Conservation (phyloP, 345 rosid species). For the Xanthoceras sorbifolium region DNA sequence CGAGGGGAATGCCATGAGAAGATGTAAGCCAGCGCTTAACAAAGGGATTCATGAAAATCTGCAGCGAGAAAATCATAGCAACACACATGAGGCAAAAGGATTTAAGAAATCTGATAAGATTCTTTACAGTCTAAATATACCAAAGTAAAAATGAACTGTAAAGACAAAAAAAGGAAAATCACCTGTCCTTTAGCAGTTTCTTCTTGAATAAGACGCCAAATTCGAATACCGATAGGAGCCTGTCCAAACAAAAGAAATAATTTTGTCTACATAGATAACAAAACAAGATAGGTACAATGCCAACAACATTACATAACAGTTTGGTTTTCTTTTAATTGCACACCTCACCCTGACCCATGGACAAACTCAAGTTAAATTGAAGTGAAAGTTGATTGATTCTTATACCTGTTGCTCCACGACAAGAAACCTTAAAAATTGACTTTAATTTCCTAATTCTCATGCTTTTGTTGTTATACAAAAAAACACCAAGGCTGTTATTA, state of each 20-base stretch:
- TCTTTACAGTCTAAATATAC: not conserved
- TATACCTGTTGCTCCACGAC: not conserved
- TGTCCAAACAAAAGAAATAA: slow-evolving; percentile 32
- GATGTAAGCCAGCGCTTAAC: slow-evolving; percentile 53
- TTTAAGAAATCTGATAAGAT: not conserved
- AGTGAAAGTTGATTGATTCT: not conserved
- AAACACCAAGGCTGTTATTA: too few species aligned
- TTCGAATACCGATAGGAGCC: slow-evolving; percentile 87
- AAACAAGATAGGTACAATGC: not conserved
- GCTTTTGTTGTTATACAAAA: not conserved
- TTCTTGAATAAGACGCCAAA: slow-evolving; percentile 58
- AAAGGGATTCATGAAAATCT: slow-evolving; percentile 64
- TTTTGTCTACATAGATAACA: slow-evolving; percentile 5
- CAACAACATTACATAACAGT: not conserved
- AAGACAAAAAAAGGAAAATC: slow-evolving; percentile 16
- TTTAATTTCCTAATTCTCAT: too few species aligned
- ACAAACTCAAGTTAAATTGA: too few species aligned
- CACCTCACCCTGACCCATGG: too few species aligned
- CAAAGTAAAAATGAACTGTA: not conserved
- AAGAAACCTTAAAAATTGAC: too few species aligned
- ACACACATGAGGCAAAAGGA: slow-evolving; percentile 7
- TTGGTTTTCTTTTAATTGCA: too few species aligned
- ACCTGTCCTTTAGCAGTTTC: slow-evolving; percentile 72
- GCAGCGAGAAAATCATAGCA: slow-evolving; percentile 37
- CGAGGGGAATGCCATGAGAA: slow-evolving; percentile 78